Evolutionary conservation across 495 filamentous ascomycete genomes (phyloP).

Genomic region (Hypoxylon trugodes): DNA sequence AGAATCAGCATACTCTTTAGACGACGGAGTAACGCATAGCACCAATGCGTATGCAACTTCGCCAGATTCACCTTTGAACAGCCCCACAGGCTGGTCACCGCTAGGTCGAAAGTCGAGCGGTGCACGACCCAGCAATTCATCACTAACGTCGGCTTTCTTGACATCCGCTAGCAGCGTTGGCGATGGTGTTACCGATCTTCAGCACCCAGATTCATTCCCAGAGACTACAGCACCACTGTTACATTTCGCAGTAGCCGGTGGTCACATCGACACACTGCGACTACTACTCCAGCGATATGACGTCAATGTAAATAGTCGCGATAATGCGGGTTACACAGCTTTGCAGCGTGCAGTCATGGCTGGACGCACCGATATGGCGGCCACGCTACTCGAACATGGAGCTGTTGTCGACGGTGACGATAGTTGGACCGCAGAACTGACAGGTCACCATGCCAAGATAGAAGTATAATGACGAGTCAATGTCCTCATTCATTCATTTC

Average conservation of each 20-base stretch:
- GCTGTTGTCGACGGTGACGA: conserved; percentile 41
- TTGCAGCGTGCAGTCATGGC: conserved; percentile 44
- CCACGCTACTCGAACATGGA: conserved; percentile 44
- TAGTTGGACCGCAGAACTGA: conserved; percentile 34
- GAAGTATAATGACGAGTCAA: conserved; percentile 22
- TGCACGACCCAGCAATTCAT: conserved; percentile 35
- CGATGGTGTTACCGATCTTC: conserved; percentile 26
- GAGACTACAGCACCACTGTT: conserved; percentile 46
- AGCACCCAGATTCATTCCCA: conserved; percentile 35
- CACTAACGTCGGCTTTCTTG: conserved; percentile 36
- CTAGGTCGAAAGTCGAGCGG: conserved; percentile 34
- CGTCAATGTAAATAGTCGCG: conserved; percentile 40
- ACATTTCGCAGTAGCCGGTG: conserved; percentile 44
- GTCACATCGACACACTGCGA: conserved; percentile 41
- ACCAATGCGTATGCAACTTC: conserved; percentile 42
- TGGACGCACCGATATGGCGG: conserved; percentile 46
- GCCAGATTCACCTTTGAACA: conserved; percentile 41
- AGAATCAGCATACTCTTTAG: conserved; percentile 41
- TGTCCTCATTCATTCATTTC: not conserved
- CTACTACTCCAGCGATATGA: conserved; percentile 43
- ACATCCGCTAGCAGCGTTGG: conserved; percentile 24
- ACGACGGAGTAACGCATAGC: conserved; percentile 37
- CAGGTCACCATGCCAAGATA: conserved; percentile 33
- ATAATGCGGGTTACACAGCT: conserved; percentile 43
- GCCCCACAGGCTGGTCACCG: conserved; percentile 38